phyloP scores from a whole-genome alignment of 352 stramenopile genomes.

The Peronospora belbahrii region DNA sequence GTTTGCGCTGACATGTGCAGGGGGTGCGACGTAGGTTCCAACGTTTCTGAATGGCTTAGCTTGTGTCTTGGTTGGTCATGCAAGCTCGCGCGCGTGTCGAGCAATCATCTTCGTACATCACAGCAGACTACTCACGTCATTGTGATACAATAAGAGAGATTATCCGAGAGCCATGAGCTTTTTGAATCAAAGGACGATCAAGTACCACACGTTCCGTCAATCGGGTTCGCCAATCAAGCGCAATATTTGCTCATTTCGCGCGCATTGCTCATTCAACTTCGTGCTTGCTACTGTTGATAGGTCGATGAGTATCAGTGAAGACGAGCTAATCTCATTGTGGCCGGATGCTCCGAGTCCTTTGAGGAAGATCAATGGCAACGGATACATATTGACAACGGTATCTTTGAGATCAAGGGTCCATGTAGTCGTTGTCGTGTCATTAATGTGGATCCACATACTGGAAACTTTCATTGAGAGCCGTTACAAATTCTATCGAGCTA shows the following conservation, averaged over 20 bases:
- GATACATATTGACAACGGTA: conserved; percentile 32
- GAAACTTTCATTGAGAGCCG: conserved; percentile 39
- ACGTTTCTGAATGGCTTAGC: conserved; percentile 62
- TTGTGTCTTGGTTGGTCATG: conserved; percentile 50
- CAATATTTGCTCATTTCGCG: conserved; percentile 61
- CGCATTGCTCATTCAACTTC: conserved; percentile 42
- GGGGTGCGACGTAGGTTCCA: conserved; percentile 38
- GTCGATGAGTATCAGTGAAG: conserved; percentile 38
- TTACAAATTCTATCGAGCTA: conserved; percentile 73
- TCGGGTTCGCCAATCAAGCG: conserved; percentile 70
- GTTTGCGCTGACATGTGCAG: conserved; percentile 51
- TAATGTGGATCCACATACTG: conserved; percentile 72
- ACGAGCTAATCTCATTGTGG: conserved; percentile 65
- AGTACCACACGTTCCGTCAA: conserved; percentile 19
- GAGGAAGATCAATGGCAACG: conserved; percentile 65
- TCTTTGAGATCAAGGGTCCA: conserved; percentile 54
- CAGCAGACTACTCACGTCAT: conserved; percentile 12
- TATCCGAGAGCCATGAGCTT: not conserved
- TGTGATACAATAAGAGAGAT: not conserved
- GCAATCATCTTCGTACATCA: conserved; percentile 31
- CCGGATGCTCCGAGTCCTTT: conserved; percentile 51
- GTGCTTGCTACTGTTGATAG: conserved; percentile 25
- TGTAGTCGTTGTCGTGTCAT: conserved; percentile 79
- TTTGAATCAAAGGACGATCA: not conserved
- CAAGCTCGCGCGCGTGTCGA: conserved; percentile 57